Percentiles rank a stretch among this genome's conserved stretches.
Evolutionary conservation across 768 basidiomycete genomes (phyloP).

Genomic region (Mycena vulgaris): DNA sequence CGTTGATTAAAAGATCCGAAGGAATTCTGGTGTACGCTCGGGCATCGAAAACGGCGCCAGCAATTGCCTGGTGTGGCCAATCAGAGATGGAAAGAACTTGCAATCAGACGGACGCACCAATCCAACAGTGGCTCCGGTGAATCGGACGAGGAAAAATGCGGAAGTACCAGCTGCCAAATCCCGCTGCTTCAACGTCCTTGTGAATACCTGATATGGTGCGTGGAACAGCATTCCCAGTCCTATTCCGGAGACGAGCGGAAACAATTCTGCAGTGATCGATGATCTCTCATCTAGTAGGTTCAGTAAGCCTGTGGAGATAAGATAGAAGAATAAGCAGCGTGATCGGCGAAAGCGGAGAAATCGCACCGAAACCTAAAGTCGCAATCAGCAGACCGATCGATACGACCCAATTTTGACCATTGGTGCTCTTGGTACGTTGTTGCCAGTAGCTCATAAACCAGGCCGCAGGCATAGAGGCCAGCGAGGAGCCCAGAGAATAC

Average conservation of each 20-base stretch:
- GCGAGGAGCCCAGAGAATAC: constrained; percentile 87
- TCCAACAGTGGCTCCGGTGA: constrained; percentile 88
- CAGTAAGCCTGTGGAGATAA: constrained; percentile 70
- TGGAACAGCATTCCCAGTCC: constrained; percentile 90
- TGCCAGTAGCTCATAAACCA: constrained; percentile 85
- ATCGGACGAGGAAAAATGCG: constrained; percentile 90
- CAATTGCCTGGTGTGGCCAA: constrained; percentile 69
- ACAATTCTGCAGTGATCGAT: constrained; percentile 62
- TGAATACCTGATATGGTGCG: constrained; percentile 87
- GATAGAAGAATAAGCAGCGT: constrained; percentile 39
- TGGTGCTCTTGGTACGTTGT: constrained; percentile 66
- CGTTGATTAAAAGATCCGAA: constrained; percentile 56
- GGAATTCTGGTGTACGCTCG: constrained; percentile 67
- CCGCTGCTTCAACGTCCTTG: constrained; percentile 71
- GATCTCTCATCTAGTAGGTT: constrained; percentile 72
- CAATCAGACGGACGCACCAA: constrained; percentile 64
- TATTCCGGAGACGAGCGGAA: constrained; percentile 80
- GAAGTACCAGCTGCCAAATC: constrained; percentile 87
- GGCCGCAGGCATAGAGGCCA: constrained; percentile 90
- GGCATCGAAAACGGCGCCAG: constrained; percentile 81
- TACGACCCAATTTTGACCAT: constrained; percentile 78
- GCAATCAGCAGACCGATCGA: constrained; percentile 74
- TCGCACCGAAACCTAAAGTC: constrained; percentile 80
- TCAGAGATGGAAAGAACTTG: constrained; percentile 34
- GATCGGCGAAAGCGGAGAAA: constrained; percentile 25